Base-by-base conservation (phyloP, 257 asterid genomes). In the Solanum piurae region DNA sequence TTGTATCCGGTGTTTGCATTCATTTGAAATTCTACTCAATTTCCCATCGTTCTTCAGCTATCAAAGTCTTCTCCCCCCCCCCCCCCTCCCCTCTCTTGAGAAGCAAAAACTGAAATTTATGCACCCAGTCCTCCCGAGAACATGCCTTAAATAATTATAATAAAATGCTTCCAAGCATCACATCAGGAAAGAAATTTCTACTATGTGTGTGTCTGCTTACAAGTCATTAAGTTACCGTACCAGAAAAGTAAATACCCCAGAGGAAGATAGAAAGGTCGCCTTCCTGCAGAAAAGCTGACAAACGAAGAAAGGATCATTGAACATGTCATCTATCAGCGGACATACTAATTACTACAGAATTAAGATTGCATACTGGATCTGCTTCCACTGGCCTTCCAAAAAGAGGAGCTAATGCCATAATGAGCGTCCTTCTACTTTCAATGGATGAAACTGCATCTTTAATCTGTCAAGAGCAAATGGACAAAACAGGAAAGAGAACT, bases 361-460 rank as follows among this genome's bases (percentile, higher is more conserved):
- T 82, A 87, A 88, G 84, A 83, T 34, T 79, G 85, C 95, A 82
- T 62, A 97, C 99, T 83, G 97, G 94, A 93, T 97, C 99, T 83
- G 96, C 97, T 92, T 96, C 99, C 86, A 96, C 37, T 21, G 99
- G 98, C 87, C 98, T 92, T 88, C 99, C 99, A 84, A 97, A 90
- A 84, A 82, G 91, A 87, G 96, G 96, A 77, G 90, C 95, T 92
- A 95, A 91, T 71, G 94, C 95, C 87, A 86, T 75, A 79, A 97
- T 94, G 84, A 95, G 92, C 86, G 89, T 94, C 89, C 98, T 93
- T 91, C 99, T 93, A 87, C 89, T 88, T 91, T 96, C 99, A 34
- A 96, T 91, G 29, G 93, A 91, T 52, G 92, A 88, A 85, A 96
- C 95, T 83, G 99, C 98, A 79, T 96, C 98, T 86, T 89, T 93